Percentiles rank a stretch among this genome's conserved stretches.
Conservation (phyloP, 495 filamentous ascomycete species). For the Penicillium arizonense region DNA sequence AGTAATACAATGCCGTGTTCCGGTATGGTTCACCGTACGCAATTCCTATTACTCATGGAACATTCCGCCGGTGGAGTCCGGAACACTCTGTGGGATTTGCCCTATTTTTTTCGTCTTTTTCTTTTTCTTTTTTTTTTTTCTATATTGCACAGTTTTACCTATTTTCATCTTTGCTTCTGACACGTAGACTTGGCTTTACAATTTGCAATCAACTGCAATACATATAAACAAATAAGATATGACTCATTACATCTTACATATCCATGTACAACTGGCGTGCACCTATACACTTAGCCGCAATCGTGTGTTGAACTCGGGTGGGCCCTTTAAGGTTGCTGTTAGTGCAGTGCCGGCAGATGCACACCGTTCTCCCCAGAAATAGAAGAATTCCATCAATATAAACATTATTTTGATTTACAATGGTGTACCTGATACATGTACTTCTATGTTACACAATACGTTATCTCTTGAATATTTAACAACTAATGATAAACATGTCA, state of each 20-base stretch:
- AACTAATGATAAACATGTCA: background rate
- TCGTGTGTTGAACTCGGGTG: constrained; percentile 3
- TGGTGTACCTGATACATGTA: no score
- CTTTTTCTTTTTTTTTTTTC: background rate
- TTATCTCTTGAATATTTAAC: background rate
- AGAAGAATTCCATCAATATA: background rate
- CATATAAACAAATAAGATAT: background rate
- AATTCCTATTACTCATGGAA: constrained; percentile 17
- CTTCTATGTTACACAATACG: no score
- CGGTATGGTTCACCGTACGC: background rate
- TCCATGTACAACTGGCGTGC: no score
- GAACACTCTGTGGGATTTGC: background rate
- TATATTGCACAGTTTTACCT: no score
- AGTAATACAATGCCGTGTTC: constrained; percentile 5
- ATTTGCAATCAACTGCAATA: background rate
- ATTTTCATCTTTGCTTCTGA: background rate
- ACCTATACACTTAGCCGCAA: background rate
- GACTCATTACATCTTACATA: no score
- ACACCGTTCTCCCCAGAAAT: constrained; percentile 11
- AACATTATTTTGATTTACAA: no score
- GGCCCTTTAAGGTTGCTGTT: constrained; percentile 29
- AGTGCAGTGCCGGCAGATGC: constrained; percentile 29
- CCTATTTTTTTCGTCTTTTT: background rate
- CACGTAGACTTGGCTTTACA: background rate
- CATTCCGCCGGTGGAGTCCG: constrained; percentile 27